phyloP scores from a whole-genome alignment of 345 rosid species.

The Melastoma malabathricum region DNA sequence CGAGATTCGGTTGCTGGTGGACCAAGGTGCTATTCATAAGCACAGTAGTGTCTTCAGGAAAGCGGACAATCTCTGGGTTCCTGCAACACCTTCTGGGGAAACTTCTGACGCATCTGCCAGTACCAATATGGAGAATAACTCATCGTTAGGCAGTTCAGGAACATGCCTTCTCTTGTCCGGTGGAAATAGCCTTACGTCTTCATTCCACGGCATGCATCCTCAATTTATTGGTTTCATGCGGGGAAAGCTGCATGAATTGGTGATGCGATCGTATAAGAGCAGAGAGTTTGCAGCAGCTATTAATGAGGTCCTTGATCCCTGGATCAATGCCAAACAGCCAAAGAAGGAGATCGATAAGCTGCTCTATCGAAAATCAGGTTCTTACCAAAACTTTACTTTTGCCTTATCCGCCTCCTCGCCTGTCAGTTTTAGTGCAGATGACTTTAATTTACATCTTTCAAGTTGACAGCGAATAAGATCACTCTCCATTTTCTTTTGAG shows the following conservation, averaged over 20 bases:
- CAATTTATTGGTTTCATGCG: slow-evolving; percentile 89
- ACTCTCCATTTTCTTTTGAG: too few species aligned
- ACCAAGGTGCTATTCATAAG: slow-evolving; percentile 51
- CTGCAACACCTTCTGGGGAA: slow-evolving; percentile 34
- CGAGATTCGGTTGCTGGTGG: slow-evolving; percentile 60
- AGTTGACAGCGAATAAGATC: too few species aligned
- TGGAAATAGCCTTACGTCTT: slow-evolving; percentile 17
- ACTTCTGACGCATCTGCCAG: slow-evolving; percentile 26
- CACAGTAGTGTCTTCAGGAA: slow-evolving; percentile 82
- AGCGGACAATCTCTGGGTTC: slow-evolving; percentile 87
- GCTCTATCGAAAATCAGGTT: slow-evolving; percentile 74
- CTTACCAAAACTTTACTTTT: slow-evolving; percentile 2
- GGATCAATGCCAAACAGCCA: slow-evolving; percentile 91
- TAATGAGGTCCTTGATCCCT: slow-evolving; percentile 94
- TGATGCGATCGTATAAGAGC: slow-evolving; percentile 90
- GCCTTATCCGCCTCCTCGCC: too few species aligned
- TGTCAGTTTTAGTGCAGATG: background rate
- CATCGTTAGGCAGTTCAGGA: slow-evolving; percentile 24
- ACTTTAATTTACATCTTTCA: too few species aligned
- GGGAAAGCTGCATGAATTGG: slow-evolving; percentile 89
- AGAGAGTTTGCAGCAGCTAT: slow-evolving; percentile 93
- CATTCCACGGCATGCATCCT: slow-evolving; percentile 64
- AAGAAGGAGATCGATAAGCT: slow-evolving; percentile 74
- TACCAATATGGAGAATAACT: slow-evolving; percentile 18
- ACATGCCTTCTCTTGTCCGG: slow-evolving; percentile 14